Evolutionary conservation across 495 filamentous ascomycete genomes (phyloP), one percentile per base, ranked within the genome.

Genomic region (Amniculicola lignicola): DNA sequence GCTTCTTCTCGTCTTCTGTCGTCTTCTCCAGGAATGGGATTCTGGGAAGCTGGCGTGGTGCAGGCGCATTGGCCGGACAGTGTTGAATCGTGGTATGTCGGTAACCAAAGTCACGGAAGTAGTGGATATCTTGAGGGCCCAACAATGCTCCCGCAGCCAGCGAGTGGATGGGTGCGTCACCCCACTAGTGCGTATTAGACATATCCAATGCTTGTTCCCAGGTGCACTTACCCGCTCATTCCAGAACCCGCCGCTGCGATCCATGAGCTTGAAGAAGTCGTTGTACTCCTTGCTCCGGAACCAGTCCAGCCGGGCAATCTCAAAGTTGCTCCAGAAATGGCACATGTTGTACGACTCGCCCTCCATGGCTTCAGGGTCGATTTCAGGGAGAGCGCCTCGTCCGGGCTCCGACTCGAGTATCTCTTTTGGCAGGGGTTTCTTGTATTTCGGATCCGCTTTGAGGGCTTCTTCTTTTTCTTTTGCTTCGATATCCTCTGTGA

Each of bases 321-420:
- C 93, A 54, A 99, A 99, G 69, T 99, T 99, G 77, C 89, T 95
- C 93, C 93, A 99, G 78, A 97, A 99, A 77, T 99, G 93, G 73
- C 93, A 99, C 93, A 99, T 99, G 76, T 99, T 99, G 76, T 99
- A 99, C 59, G 80, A 87, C 66, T 99, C 93, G 54, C 89, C 88
- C 67, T 96, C 94, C 93, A 99, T 99, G 15, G 85, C 83, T 66
- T 97, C 94, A 0, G 84, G 81, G 67, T 97, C 89, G 38, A 96
- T 83, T 40, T 95, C 88, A 29, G 86, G 84, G 14, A 89, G 69
- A 23, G 78, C 79, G 51, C 82, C 83, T 46, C 82, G 79, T 38
- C 84, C 84, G 10, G 89, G 85, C 57, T 96, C 87, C 52, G 77
- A 82, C 64, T 81, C 80, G 28, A 91, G 71, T 35, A 95, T 86